These are phyloP conservation scores for Suaeda aralocaspica DNA, from an alignment of 148 eudicot species.

Conservation along the genomic window DNA sequence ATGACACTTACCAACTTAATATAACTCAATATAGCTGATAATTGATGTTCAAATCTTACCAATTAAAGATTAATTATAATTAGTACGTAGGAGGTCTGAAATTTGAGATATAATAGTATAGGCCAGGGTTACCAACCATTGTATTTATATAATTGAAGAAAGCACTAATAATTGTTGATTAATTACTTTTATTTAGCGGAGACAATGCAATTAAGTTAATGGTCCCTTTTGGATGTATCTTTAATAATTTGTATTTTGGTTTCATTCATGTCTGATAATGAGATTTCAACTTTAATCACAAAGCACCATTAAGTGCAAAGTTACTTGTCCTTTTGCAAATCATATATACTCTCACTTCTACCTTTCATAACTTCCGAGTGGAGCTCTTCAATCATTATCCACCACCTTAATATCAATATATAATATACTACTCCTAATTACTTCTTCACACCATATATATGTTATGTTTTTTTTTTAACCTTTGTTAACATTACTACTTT, in stretches of 20 bases:
- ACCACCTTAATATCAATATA: not conserved
- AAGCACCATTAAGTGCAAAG: slow-evolving; percentile 29
- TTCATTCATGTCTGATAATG: slow-evolving; percentile 23
- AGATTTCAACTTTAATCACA: slow-evolving; percentile 29
- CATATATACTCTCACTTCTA: not conserved
- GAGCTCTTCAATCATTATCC: slow-evolving; percentile 23
- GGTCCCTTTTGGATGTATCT: not conserved
- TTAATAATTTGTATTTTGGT: not conserved
- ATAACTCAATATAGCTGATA: not conserved
- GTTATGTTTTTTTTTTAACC: no score
- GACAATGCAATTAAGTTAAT: slow-evolving; percentile 3
- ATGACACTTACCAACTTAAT: slow-evolving; percentile 30
- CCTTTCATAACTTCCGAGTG: slow-evolving; percentile 21
- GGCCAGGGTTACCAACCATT: slow-evolving; percentile 18
- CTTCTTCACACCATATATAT: not conserved
- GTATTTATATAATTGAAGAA: slow-evolving; percentile 13
- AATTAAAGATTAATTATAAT: not conserved
- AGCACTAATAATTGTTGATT: slow-evolving; percentile 29
- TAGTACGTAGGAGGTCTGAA: no score
- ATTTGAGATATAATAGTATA: not conserved
- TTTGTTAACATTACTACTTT: no score
- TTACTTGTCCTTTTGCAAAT: slow-evolving; percentile 11
- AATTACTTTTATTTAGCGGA: slow-evolving; percentile 15
- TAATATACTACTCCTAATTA: not conserved
- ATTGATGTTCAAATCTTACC: slow-evolving; percentile 5